Evolutionary conservation across 129 eudicot species (phyloP), one percentile per base, ranked within the genome.

Genomic region (Calendula officinalis): DNA sequence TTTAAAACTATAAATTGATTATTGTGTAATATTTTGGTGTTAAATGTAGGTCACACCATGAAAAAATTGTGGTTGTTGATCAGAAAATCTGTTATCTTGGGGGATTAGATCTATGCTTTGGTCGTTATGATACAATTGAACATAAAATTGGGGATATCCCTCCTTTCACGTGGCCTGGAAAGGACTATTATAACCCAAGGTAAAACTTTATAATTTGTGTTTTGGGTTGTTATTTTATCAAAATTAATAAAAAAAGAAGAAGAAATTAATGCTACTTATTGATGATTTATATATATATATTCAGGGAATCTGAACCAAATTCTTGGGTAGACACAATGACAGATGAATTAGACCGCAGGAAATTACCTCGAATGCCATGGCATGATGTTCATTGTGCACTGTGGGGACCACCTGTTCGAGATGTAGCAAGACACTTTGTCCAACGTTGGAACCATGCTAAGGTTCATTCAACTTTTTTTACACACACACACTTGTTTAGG

Each of bases 371-470:
- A 8, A 92, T 92, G 99, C 99, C 99, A 36, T 92, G 99, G 99
- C 99, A 92, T 63, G 99, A 92, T 71, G 99, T 92, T 68, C 99
- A 92, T 42, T 92, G 99, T 80, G 99, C 96, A 42, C 85, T 92
- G 27, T 92, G 99, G 99, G 99, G 99, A 57, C 96, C 99, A 49
- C 86, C 99, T 3, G 85, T 91, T 69, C 88, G 95, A 60, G 99
- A 92, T 72, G 78, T 92, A 74, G 99, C 99, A 36, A 81, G 96
- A 58, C 99, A 88, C 78, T 88, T 92, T 62, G 91, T 88, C 58
- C 96, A 92, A 73, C 89, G 99, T 3, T 92, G 99, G 99, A 92
- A 92, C 80, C 96, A 92, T 79, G 99, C 99, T 37, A 92, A 92
- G 99, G 99, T 92, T 58, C 56, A 46, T 22, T 22, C 30, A 22